Evolutionary conservation across 2,329 filamentous ascomycete genomes (phyloP), one percentile per base, ranked within the genome.

Genomic region (Cytospora schulzeri): DNA sequence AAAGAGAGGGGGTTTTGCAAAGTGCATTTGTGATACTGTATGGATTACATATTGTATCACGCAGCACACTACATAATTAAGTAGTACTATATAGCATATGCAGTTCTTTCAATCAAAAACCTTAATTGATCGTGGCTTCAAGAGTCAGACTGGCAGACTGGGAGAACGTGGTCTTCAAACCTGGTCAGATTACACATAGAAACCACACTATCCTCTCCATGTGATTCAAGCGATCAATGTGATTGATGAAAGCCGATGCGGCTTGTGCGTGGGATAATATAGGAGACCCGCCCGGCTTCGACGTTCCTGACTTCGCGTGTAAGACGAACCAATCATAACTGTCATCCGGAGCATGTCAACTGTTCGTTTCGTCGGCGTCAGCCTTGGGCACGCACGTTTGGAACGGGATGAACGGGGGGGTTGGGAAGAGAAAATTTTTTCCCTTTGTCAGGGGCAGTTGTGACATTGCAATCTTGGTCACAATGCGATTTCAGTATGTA

Each of bases 11-110:
- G 7, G n/a, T 4, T 38, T 55, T n/a, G 52, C 59, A 55, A 61
- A 53, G 48, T 61, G 59, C 51, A 61, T 61, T 61, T 61, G 33
- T 15, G 26, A n/a, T 58, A 48, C 26, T 33, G 41, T 62, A 62
- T 50, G 45, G 59, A 38, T 38, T 53, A 41, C 28, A 41, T 41
- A 41, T 9, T 45, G 41, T 54, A 54, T 48, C 29, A 48, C 29
- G 9, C 22, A 48, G 45, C 33, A 51, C n/a, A n/a, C 51, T n/a
- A 53, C 22, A n/a, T 15, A n/a, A 15, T 14, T 45, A n/a, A 5
- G 5, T n/a, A 45, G 17, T n/a, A 45, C 5, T n/a, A 38, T 11
- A 51, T 60, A 51, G 58, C 58, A 60, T 33, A n/a, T n/a, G n/a
- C n/a, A 38, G 38, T 9, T 35, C n/a, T n/a, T n/a, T n/a, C n/a